Evolutionary conservation across 805 yeast species (phyloP).

Genomic region (Kuraishia cidri): DNA sequence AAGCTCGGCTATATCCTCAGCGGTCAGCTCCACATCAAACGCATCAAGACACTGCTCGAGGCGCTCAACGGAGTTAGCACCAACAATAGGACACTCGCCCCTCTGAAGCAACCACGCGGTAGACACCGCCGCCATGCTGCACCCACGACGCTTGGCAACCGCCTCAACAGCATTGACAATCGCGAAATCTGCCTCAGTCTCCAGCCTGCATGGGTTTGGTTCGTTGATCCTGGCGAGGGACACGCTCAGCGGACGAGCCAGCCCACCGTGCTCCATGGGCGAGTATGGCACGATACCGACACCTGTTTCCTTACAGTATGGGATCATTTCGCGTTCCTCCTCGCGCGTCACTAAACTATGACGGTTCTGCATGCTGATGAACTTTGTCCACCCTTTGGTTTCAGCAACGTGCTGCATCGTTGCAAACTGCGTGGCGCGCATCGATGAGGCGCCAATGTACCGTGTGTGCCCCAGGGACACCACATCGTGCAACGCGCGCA

Average conservation of each 20-base stretch:
- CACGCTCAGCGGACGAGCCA: constrained; percentile 34
- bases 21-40: constrained; percentile 26
- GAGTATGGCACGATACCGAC: constrained; percentile 57
- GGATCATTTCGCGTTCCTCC: constrained; percentile 55
- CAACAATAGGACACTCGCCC: constrained; percentile 47
- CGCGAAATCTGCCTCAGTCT: constrained; percentile 13
- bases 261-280: constrained; percentile 45
- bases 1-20: constrained; percentile 23
- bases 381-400: constrained; percentile 45
- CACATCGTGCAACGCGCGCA: constrained; percentile 49
- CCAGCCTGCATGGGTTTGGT: too few relatives aligned
- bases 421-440: constrained; percentile 47
- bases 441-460: constrained; percentile 57
- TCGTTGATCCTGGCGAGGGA: constrained; percentile 3
- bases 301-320: constrained; percentile 40
- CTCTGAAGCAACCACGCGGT: constrained; percentile 44
- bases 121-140: constrained; percentile 47
- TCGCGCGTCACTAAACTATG: constrained; percentile 53
- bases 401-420: constrained; percentile 50
- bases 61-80: constrained; percentile 36
- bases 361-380: constrained; percentile 49
- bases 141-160: constrained; percentile 33
- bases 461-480: constrained; percentile 35
- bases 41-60: constrained; percentile 43
- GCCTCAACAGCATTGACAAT: constrained; percentile 46